phyloP scores from a whole-genome alignment of 2,329 filamentous ascomycete species.

The Monosporascus sp. region DNA sequence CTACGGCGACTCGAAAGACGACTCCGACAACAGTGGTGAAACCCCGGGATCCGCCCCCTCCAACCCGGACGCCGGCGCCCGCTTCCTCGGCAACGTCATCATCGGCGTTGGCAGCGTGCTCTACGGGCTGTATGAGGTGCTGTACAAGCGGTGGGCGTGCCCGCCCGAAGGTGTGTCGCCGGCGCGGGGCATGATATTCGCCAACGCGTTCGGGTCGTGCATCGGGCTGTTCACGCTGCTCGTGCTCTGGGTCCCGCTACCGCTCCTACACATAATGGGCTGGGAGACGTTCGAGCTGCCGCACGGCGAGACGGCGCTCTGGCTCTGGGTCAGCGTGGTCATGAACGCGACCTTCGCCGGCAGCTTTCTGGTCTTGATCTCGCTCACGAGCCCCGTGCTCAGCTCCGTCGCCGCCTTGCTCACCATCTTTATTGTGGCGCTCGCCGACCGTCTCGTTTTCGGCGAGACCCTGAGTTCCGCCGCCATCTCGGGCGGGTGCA shows the following conservation, averaged over 20 bases:
- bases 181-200: conserved; percentile 90
- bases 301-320: conserved; percentile 67
- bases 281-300: conserved; percentile 82
- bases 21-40: conserved; percentile 41
- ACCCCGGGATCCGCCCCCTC: conserved; percentile 25
- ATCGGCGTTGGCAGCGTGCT: conserved; percentile 88
- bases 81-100: conserved; percentile 80
- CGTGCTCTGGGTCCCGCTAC: conserved; percentile 89
- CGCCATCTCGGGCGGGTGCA: conserved; percentile 71
- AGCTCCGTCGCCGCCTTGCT: conserved; percentile 88
- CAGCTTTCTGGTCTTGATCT: conserved; percentile 88
- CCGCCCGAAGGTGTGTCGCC: conserved; percentile 83
- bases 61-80: conserved; percentile 46
- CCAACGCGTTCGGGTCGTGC: conserved; percentile 83
- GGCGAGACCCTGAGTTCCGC: conserved; percentile 69
- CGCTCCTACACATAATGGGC: conserved; percentile 71
- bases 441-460: conserved; percentile 83
- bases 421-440: conserved; percentile 93
- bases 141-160: conserved; percentile 91
- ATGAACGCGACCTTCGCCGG: conserved; percentile 92
- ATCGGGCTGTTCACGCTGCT: conserved; percentile 82
- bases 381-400: conserved; percentile 84
- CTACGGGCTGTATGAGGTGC: conserved; percentile 93
- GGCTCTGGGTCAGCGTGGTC: conserved; percentile 74
- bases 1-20: conserved; percentile 67